Evolutionary conservation across 176 grass and related monocot species (phyloP).

Genomic region (Avena eriantha): DNA sequence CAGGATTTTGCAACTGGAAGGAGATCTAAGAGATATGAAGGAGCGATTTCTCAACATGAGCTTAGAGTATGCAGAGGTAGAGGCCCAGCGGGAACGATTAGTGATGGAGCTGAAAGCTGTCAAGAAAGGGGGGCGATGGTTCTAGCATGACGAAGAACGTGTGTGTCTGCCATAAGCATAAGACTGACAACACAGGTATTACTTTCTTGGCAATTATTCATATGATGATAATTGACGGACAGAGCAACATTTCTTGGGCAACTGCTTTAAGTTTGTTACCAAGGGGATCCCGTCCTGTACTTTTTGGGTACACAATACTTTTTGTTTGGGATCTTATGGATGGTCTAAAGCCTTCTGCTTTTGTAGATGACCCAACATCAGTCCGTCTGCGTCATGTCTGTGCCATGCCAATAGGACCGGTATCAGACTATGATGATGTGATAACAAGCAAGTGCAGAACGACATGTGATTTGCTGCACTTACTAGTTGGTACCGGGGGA

Average conservation of each 20-base stretch:
- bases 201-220: constrained; percentile 22
- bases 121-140: constrained; percentile 78
- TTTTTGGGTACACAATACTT: not conserved
- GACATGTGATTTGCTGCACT: constrained; percentile 13
- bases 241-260: not conserved
- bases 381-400: not conserved
- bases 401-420: not conserved
- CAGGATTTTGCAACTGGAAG: constrained; percentile 71
- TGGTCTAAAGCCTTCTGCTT: constrained; percentile 29
- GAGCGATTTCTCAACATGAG: constrained; percentile 86
- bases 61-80: constrained; percentile 89
- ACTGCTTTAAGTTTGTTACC: not conserved
- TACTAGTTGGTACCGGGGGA: constrained; percentile 38
- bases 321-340: not conserved
- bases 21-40: constrained; percentile 88
- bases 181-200: constrained; percentile 43
- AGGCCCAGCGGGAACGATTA: constrained; percentile 83
- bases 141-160: constrained; percentile 49
- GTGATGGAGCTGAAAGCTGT: constrained; percentile 84
- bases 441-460: constrained; percentile 39
- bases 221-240: constrained; percentile 27
- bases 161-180: constrained; percentile 40
- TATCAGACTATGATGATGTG: constrained; percentile 40
- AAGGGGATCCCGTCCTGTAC: not conserved
- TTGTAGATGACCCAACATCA: constrained; percentile 25